Percentiles rank a stretch among this genome's conserved stretches.
These are phyloP conservation scores for Hymenoscyphus linearis DNA, from an alignment of 2,329 filamentous ascomycete genomes.

Conservation along the genomic window DNA sequence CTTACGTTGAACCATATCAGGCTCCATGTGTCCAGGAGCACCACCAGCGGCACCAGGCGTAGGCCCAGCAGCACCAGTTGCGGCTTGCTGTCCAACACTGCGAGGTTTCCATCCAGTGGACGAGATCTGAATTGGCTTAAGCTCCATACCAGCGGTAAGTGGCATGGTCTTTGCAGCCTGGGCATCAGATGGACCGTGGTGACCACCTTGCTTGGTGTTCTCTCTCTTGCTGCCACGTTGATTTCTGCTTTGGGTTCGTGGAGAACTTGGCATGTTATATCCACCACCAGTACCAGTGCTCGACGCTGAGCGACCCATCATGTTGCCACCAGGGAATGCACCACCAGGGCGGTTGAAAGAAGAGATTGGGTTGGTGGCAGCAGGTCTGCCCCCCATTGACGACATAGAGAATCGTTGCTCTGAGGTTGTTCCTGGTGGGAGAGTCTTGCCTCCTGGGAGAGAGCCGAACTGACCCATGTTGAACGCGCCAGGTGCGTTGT, in stretches of 20 bases:
- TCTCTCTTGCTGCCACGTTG: constrained; percentile 61
- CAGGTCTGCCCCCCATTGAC: constrained; percentile 48
- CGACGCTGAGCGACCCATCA: constrained; percentile 63
- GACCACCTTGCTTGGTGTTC: constrained; percentile 39
- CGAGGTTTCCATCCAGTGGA: constrained; percentile 84
- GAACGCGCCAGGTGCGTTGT: constrained; percentile 45
- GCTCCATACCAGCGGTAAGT: constrained; percentile 73
- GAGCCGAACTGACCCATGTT: constrained; percentile 66
- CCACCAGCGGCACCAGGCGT: constrained; percentile 40
- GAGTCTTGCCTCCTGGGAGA: constrained; percentile 48
- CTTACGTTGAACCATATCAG: constrained; percentile 94
- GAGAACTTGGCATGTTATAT: constrained; percentile 61
- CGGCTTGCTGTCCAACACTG: constrained; percentile 49
- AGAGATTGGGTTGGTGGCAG: constrained; percentile 49
- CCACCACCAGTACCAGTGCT: constrained; percentile 47
- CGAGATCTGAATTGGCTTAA: constrained; percentile 72
- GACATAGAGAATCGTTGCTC: constrained; percentile 65
- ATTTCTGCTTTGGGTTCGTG: constrained; percentile 58
- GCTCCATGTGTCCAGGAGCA: constrained; percentile 62
- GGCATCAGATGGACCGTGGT: constrained; percentile 47
- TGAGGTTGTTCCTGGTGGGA: constrained; percentile 74
- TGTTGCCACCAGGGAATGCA: constrained; percentile 55
- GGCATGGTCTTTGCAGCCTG: constrained; percentile 84
- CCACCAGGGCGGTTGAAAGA: constrained; percentile 57
- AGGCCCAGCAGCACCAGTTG: constrained; percentile 36